Evolutionary conservation across 768 basidiomycete genomes (phyloP).

Genomic region (Podaxis rugospora): DNA sequence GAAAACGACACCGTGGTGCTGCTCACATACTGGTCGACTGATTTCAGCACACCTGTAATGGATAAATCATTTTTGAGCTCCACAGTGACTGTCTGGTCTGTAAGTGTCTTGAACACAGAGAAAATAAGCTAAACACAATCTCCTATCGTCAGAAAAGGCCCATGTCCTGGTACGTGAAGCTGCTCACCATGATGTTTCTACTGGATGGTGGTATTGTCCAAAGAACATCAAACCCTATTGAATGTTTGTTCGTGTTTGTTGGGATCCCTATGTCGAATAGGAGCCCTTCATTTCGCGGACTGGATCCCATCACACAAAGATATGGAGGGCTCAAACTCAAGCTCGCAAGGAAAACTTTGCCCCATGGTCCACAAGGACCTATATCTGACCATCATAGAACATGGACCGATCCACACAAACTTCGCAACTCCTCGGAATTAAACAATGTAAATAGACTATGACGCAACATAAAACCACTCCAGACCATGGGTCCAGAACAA

Average conservation of each 20-base stretch:
- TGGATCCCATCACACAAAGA: neutral
- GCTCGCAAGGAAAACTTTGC: neutral
- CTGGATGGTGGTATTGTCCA: neutral
- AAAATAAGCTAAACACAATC: conserved; percentile 67
- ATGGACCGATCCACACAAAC: neutral
- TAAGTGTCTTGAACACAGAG: conserved; percentile 99
- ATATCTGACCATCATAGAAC: neutral
- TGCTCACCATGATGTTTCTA: conserved; percentile 4
- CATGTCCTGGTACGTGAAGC: neutral
- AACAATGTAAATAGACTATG: conserved; percentile 1
- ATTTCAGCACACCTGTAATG: conserved; percentile 93
- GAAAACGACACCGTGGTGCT: neutral
- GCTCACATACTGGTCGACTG: conserved; percentile 87
- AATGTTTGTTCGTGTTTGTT: conserved; percentile 2
- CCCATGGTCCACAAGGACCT: neutral
- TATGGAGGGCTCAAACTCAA: neutral
- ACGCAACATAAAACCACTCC: neutral
- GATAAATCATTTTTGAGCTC: conserved; percentile 99
- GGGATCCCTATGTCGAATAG: neutral
- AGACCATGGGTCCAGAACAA: neutral
- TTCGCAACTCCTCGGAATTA: conserved; percentile 3
- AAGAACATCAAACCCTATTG: neutral
- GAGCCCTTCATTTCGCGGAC: neutral
- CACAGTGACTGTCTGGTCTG: conserved; percentile 94
- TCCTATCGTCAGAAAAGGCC: neutral